Percentiles rank a stretch among this genome's conserved stretches.
phyloP scores from a whole-genome alignment of 345 rosid genomes.

The Linum tenue region DNA sequence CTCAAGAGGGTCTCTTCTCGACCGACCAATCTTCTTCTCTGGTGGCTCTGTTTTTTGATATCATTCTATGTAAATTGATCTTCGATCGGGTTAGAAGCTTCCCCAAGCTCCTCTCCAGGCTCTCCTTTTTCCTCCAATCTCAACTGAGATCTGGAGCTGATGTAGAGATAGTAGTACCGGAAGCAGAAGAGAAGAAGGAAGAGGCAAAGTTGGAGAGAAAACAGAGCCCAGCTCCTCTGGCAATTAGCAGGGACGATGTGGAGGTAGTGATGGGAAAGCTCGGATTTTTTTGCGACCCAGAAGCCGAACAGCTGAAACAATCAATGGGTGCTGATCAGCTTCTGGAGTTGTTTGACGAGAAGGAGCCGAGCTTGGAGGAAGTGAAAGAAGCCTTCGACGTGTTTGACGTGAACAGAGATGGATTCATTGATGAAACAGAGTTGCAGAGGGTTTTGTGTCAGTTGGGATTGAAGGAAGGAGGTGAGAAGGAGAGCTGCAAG shows the following conservation, averaged over 20 bases:
- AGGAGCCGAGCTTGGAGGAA: slow-evolving; percentile 25
- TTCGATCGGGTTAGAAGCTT: not conserved
- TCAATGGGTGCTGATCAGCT: slow-evolving; percentile 1
- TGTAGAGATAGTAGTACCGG: not conserved
- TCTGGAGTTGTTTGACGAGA: slow-evolving; percentile 17
- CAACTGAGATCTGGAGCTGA: not conserved
- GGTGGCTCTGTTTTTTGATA: not conserved
- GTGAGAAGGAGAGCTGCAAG: slow-evolving; percentile 9
- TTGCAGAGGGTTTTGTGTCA: slow-evolving; percentile 20
- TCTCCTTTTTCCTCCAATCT: not conserved
- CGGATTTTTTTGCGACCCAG: slow-evolving; percentile 1
- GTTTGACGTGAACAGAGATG: slow-evolving; percentile 30
- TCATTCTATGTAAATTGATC: not conserved
- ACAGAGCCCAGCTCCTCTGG: not conserved
- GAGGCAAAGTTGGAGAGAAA: too few species aligned
- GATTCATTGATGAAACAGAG: slow-evolving; percentile 22
- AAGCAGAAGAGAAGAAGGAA: not conserved
- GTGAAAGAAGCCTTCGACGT: slow-evolving; percentile 25
- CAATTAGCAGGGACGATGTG: slow-evolving; percentile 9
- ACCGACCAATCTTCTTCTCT: not conserved
- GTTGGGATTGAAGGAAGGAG: slow-evolving; percentile 10
- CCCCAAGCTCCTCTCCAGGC: not conserved
- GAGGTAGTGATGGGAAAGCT: slow-evolving; percentile 14
- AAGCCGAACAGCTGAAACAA: not conserved
- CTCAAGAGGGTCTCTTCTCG: not conserved